Percentiles rank a stretch among this genome's conserved stretches.
Conservation (phyloP, 2,329 filamentous ascomycete species). For the Paecilomyces variotii region DNA sequence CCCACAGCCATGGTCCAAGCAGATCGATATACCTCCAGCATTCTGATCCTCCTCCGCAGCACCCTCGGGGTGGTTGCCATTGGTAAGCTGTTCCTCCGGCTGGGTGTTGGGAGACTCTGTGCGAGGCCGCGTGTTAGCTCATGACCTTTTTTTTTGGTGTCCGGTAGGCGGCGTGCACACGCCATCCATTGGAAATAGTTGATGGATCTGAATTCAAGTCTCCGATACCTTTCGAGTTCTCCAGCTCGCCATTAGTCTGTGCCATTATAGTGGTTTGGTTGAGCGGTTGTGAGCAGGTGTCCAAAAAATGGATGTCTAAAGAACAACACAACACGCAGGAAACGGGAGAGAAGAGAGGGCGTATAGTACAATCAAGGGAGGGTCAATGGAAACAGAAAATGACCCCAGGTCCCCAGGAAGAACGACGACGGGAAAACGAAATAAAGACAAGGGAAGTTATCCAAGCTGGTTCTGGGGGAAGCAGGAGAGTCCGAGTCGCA, state of each 20-base stretch:
- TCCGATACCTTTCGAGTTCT: slow-evolving; percentile 31
- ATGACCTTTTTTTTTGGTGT: not conserved
- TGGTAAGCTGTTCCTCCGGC: slow-evolving; percentile 21
- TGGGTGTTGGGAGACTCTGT: slow-evolving; percentile 25
- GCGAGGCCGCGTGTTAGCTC: slow-evolving; percentile 10
- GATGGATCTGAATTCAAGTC: slow-evolving; percentile 2
- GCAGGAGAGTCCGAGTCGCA: slow-evolving; percentile 15
- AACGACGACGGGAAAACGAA: slow-evolving; percentile 9
- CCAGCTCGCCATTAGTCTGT: slow-evolving; percentile 30
- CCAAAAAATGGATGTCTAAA: slow-evolving; percentile 6
- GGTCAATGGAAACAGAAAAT: slow-evolving; percentile 2
- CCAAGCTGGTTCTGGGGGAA: slow-evolving; percentile 7
- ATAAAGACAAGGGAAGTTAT: slow-evolving; percentile 18
- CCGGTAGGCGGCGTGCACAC: not conserved
- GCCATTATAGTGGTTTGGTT: slow-evolving; percentile 25
- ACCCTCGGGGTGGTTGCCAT: slow-evolving; percentile 26
- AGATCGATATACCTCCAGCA: slow-evolving; percentile 23
- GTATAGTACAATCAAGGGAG: slow-evolving; percentile 5
- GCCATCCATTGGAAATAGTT: slow-evolving; percentile 5
- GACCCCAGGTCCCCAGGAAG: slow-evolving; percentile 4
- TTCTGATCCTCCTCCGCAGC: slow-evolving; percentile 26
- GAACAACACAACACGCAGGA: slow-evolving; percentile 10
- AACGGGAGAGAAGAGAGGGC: not conserved
- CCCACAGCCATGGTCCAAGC: not conserved
- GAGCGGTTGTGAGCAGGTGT: not conserved